phyloP scores from a whole-genome alignment of 768 basidiomycete species.

The Rhizopogon vulgaris region DNA sequence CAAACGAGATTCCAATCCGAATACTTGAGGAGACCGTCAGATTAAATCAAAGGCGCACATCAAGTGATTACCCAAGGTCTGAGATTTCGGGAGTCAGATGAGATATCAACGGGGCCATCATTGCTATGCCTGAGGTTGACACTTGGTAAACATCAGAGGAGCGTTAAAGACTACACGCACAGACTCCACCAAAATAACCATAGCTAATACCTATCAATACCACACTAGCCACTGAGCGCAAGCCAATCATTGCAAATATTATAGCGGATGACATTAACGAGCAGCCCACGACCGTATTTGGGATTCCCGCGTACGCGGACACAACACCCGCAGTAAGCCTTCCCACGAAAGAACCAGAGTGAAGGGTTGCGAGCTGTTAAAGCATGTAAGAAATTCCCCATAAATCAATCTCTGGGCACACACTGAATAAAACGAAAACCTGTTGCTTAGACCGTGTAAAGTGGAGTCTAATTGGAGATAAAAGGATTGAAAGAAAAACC shows the following conservation, averaged over 20 bases:
- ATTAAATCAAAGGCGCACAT: not conserved
- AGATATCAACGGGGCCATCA: constrained; percentile 40
- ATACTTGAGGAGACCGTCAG: constrained; percentile 10
- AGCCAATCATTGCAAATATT: constrained; percentile 37
- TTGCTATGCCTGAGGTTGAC: constrained; percentile 25
- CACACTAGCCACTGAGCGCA: constrained; percentile 31
- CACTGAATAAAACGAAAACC: constrained; percentile 53
- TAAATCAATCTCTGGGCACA: constrained; percentile 6
- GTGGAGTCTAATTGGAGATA: constrained; percentile 54
- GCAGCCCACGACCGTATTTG: constrained; percentile 35
- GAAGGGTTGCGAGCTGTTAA: constrained; percentile 31
- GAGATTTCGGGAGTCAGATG: constrained; percentile 36
- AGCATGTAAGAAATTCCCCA: not conserved
- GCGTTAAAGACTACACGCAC: constrained; percentile 11
- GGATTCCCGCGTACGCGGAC: constrained; percentile 35
- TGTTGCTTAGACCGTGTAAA: constrained; percentile 36
- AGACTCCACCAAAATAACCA: constrained; percentile 45
- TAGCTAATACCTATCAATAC: constrained; percentile 35
- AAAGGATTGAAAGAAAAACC: constrained; percentile 46
- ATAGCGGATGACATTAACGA: constrained; percentile 29
- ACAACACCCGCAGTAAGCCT: constrained; percentile 31
- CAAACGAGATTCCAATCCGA: constrained; percentile 44
- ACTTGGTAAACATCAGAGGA: not conserved
- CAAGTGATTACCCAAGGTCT: constrained; percentile 41
- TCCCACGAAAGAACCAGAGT: constrained; percentile 30